Evolutionary conservation across 176 grass and related monocot species (phyloP).

Genomic region (Carex cristatella): DNA sequence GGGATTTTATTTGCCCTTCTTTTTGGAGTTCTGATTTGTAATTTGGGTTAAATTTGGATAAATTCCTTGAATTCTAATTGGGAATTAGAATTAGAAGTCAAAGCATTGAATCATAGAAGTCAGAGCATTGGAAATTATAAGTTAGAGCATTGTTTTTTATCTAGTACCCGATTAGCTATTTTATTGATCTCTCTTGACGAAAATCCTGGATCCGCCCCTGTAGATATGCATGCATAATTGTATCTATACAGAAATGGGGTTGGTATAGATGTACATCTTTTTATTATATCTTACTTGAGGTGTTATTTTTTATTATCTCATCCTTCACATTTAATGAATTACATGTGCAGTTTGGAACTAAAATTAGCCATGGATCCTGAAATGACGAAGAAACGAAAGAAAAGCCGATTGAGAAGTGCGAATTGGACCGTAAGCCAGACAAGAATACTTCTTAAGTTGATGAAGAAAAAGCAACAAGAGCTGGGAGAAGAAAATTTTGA

Average conservation of each 20-base stretch:
- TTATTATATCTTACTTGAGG: not conserved
- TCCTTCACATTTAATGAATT: not conserved
- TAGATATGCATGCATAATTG: not conserved
- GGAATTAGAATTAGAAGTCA: too few species aligned
- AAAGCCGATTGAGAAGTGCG: not conserved
- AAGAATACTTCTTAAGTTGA: slow-evolving; percentile 5
- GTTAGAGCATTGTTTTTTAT: too few species aligned
- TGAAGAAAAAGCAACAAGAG: slow-evolving; percentile 5
- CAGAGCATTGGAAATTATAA: too few species aligned
- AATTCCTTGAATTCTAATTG: too few species aligned
- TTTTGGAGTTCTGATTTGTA: too few species aligned
- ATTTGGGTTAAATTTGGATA: too few species aligned
- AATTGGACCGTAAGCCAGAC: slow-evolving; percentile 10
- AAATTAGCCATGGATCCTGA: slow-evolving; percentile 9
- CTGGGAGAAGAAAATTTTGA: slow-evolving; percentile 15
- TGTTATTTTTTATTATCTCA: not conserved
- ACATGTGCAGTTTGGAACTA: not conserved
- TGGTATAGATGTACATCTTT: not conserved
- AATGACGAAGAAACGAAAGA: not conserved
- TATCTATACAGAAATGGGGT: not conserved
- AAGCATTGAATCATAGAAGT: too few species aligned
- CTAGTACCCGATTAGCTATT: too few species aligned
- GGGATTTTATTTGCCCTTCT: too few species aligned
- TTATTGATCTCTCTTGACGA: too few species aligned
- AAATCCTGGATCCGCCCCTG: too few species aligned